Evolutionary conservation across 2,329 filamentous ascomycete genomes (phyloP).

Genomic region (Monosporascus sp.): DNA sequence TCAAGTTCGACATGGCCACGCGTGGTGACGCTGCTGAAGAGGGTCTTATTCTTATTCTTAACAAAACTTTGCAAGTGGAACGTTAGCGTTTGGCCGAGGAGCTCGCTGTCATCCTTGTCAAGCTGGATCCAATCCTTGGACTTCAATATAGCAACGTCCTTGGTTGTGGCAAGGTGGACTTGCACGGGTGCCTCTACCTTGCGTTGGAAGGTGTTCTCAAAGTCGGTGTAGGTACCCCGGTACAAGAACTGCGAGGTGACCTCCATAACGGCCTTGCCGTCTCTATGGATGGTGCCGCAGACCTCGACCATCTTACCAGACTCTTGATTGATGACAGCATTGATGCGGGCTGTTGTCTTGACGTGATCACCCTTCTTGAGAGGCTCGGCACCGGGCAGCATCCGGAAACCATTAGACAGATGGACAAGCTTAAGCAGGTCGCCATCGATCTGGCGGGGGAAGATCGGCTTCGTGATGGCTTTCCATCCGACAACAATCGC

Average conservation of each 20-base stretch:
- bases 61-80: slow-evolving; percentile 93
- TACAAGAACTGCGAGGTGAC: slow-evolving; percentile 98
- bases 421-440: slow-evolving; percentile 95
- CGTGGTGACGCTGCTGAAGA: slow-evolving; percentile 90
- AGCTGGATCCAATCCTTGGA: slow-evolving; percentile 98
- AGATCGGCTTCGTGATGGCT: slow-evolving; percentile 98
- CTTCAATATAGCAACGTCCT: slow-evolving; percentile 87
- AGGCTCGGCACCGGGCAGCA: slow-evolving; percentile 92
- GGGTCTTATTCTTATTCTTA: slow-evolving; percentile 88
- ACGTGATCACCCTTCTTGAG: slow-evolving; percentile 93
- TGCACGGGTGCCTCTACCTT: slow-evolving; percentile 96
- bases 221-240: slow-evolving; percentile 87
- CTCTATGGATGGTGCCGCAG: slow-evolving; percentile 89
- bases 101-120: slow-evolving; percentile 71
- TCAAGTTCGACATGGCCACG: slow-evolving; percentile 89
- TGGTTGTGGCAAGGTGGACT: slow-evolving; percentile 77
- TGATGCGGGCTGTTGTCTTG: slow-evolving; percentile 90
- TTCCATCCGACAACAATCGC: slow-evolving; percentile 98
- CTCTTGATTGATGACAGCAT: slow-evolving; percentile 96
- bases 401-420: slow-evolving; percentile 94
- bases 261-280: slow-evolving; percentile 87
- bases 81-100: slow-evolving; percentile 87
- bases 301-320: slow-evolving; percentile 99
- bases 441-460: slow-evolving; percentile 92
- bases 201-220: slow-evolving; percentile 96